Base-by-base conservation (phyloP, 2,329 filamentous ascomycete genomes). In the Phaeoacremonium minimum region DNA sequence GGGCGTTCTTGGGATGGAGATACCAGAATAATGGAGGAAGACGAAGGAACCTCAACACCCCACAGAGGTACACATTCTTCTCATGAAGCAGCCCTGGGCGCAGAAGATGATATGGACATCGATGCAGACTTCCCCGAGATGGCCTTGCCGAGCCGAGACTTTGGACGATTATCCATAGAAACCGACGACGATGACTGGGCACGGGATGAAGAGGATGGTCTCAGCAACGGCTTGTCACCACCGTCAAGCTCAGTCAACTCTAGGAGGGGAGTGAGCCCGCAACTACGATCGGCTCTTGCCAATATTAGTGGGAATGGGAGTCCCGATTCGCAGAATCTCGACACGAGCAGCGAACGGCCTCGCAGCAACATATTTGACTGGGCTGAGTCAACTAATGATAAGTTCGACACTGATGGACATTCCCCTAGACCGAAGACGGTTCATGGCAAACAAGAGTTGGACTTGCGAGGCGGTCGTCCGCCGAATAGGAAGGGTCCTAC, bases 331-430 rank as follows among this genome's bases (percentile, higher is more conserved):
- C 56, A 51, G n/a, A 54, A 55, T 31, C 43, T 43, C 16, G 48
- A 57, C 20, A 45, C 49, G 26, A 40, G 45, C 28, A 55, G 48
- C 30, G 75, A 81, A 36, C 68, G 77, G 12, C 75, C 75, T 3
- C 65, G 75, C 42, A 85, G 83, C 56, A 89, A 75, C 46, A 66
- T 90, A 4, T 90, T 90, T 49, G 85, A 90, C 56, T 88, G 84
- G 84, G 80, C 81, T 32, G 86, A 90, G 55, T 72, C 82, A 12
- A 61, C 75, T 17, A 67, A 76, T 40, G 83, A 85, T 16, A 84
- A 80, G 58, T 62, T 68, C 35, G 76, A 83, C 32, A 60, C 64
- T 13, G 74, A 72, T 41, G 74, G 74, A 18, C 71, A 72, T 28
- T 73, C 73, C n/a, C 70, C 72, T 31, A 75, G 85, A 17, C 85